A percentile compares a stretch with the other conserved stretches of the same genome.
phyloP scores from a whole-genome alignment of 2,329 filamentous ascomycete species.

The Colletotrichum simmondsii region DNA sequence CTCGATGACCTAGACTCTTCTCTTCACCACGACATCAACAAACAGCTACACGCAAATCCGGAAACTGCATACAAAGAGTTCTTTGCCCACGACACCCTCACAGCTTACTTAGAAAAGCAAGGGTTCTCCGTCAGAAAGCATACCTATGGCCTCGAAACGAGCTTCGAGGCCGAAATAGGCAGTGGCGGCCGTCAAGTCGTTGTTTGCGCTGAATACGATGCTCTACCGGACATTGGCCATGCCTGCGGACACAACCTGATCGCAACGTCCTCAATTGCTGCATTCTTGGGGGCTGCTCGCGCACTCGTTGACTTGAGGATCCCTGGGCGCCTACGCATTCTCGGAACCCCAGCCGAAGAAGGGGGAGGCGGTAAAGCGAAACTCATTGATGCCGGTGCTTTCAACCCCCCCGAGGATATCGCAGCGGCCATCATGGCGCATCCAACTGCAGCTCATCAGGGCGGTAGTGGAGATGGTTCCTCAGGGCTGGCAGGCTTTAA shows the following conservation, averaged over 20 bases:
- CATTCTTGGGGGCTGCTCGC: slow-evolving; percentile 50
- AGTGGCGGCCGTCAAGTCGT: slow-evolving; percentile 52
- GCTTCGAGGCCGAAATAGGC: slow-evolving; percentile 59
- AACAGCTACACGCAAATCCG: slow-evolving; percentile 54
- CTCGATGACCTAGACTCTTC: slow-evolving; percentile 36
- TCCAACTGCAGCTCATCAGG: slow-evolving; percentile 27
- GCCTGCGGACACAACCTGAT: slow-evolving; percentile 60
- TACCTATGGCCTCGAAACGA: slow-evolving; percentile 62
- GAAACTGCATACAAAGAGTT: slow-evolving; percentile 63
- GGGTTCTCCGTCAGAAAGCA: slow-evolving; percentile 59
- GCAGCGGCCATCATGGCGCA: slow-evolving; percentile 52
- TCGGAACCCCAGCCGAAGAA: slow-evolving; percentile 57
- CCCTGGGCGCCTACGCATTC: slow-evolving; percentile 49
- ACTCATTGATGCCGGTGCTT: slow-evolving; percentile 47
- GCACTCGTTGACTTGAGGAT: slow-evolving; percentile 43
- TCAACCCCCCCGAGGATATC: slow-evolving; percentile 36
- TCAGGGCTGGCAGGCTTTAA: slow-evolving; percentile 41
- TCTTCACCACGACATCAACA: slow-evolving; percentile 36
- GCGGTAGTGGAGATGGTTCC: slow-evolving; percentile 7
- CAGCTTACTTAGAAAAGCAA: slow-evolving; percentile 52
- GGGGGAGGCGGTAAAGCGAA: slow-evolving; percentile 54
- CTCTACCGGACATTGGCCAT: slow-evolving; percentile 57
- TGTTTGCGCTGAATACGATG: slow-evolving; percentile 60
- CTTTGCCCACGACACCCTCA: slow-evolving; percentile 62
- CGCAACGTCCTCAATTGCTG: slow-evolving; percentile 51